Conservation (phyloP, 495 filamentous ascomycete genomes). For the Hypoxylon lienhwacheense region DNA sequence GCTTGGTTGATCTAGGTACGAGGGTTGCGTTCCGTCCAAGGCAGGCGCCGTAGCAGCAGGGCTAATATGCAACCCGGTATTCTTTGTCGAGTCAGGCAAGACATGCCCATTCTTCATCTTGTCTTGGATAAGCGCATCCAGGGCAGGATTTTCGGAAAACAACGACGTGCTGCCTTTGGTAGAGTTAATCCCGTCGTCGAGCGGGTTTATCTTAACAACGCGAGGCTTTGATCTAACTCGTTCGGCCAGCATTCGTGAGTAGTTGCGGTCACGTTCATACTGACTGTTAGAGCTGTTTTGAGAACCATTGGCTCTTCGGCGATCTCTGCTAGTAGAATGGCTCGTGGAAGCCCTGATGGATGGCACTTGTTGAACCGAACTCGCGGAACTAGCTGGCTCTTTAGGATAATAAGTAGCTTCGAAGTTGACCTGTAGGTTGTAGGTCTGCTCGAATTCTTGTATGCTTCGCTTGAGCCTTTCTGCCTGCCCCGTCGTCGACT, state of each 20-base stretch:
- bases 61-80: constrained; percentile 27
- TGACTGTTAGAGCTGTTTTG: constrained; percentile 23
- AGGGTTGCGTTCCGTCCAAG: neutral
- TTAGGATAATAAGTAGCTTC: constrained; percentile 40
- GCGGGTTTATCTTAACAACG: constrained; percentile 4
- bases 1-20: neutral
- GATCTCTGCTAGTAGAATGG: constrained; percentile 22
- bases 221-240: neutral
- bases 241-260: constrained; percentile 7
- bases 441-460: constrained; percentile 43
- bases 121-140: constrained; percentile 26
- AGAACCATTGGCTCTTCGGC: constrained; percentile 20
- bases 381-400: constrained; percentile 8
- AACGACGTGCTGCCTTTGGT: constrained; percentile 13
- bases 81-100: constrained; percentile 26
- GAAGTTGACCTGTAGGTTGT: constrained; percentile 41
- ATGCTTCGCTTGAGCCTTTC: constrained; percentile 41
- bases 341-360: constrained; percentile 19
- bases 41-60: constrained; percentile 32
- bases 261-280: constrained; percentile 4
- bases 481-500: constrained; percentile 39
- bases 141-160: constrained; percentile 7
- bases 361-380: constrained; percentile 1
- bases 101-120: constrained; percentile 11
- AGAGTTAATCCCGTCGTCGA: constrained; percentile 28